Evolutionary conservation across 2,329 filamentous ascomycete species (phyloP), one percentile per base, ranked within the genome.

Genomic region (Talaromyces amestolkiae): DNA sequence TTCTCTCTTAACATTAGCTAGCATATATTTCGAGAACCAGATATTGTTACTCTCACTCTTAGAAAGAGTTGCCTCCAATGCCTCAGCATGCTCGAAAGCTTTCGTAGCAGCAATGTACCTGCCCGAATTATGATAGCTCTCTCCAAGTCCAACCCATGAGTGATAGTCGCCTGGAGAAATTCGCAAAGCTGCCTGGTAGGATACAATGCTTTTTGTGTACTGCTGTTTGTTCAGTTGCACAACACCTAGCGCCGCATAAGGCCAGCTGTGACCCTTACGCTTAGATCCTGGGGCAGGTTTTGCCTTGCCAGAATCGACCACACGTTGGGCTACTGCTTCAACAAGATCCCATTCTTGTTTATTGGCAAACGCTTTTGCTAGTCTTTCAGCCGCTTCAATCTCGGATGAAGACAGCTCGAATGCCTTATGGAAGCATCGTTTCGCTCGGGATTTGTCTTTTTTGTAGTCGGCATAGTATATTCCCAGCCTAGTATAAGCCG

Each of bases 21-120:
- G 86, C 89, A 99, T 96, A 77, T 97, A 97, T 74, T 92, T 92
- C 8, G 93, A 93, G 75, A 97, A 99, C 95, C 95, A 99, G 10
- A 87, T 90, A 70, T 96, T 91, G 0, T 86, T 87, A 22, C 81
- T 74, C 39, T 86, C 82, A 54, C 85, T 77, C 73, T 84, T 73
- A n/a, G 82, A 76, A 0, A 85, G 76, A 1, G 84, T 82, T 33
- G 86, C 83, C 68, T 94, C 91, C 4, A 97, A 83, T 63, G 85
- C 86, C 73, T 94, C 89, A 0, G 94, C 95, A 73, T 96, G 91
- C 39, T 91, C 83, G 70, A 98, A 95, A 0, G 95, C 93, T 73
- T 95, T 94, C 3, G 91, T 92, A 0, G 95, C 94, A n/a, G 95
- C 94, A 66, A 97, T 91, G 73, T 96, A 96, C 68, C 94, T 86